Percentiles rank a stretch among this genome's conserved stretches.
Evolutionary conservation across 768 basidiomycete species (phyloP).

Genomic region (Collybia nuda): DNA sequence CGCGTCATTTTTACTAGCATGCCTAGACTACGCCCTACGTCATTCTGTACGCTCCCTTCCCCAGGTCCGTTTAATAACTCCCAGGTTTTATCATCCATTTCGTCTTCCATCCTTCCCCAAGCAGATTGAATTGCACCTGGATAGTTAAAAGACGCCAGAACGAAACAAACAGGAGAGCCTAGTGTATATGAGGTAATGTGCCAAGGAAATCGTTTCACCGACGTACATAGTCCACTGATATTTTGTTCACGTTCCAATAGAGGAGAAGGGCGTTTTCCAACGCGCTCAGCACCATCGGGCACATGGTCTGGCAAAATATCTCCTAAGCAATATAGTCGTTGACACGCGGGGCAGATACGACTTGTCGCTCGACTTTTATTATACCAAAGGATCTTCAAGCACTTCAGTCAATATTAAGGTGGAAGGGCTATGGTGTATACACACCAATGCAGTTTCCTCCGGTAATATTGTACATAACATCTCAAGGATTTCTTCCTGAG

Average conservation of each 20-base stretch:
- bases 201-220: not conserved
- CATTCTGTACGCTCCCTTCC: constrained; percentile 32
- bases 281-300: constrained; percentile 19
- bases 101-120: constrained; percentile 69
- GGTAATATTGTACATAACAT: constrained; percentile 72
- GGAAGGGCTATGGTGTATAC: constrained; percentile 25
- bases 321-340: constrained; percentile 68
- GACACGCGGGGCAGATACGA: constrained; percentile 79
- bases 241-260: constrained; percentile 59
- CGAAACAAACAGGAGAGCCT: constrained; percentile 81
- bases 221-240: constrained; percentile 78
- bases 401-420: no score
- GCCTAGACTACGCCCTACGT: constrained; percentile 41
- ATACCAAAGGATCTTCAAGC: constrained; percentile 74
- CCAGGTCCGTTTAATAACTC: constrained; percentile 49
- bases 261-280: constrained; percentile 26
- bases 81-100: constrained; percentile 71
- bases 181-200: constrained; percentile 1
- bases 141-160: constrained; percentile 66
- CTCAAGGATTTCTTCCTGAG: constrained; percentile 70
- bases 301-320: constrained; percentile 57
- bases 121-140: constrained; percentile 61
- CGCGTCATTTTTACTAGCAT: constrained; percentile 78
- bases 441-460: constrained; percentile 68
- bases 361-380: constrained; percentile 75